phyloP scores from a whole-genome alignment of 768 basidiomycete genomes.

The Xanthoconium stramineum region DNA sequence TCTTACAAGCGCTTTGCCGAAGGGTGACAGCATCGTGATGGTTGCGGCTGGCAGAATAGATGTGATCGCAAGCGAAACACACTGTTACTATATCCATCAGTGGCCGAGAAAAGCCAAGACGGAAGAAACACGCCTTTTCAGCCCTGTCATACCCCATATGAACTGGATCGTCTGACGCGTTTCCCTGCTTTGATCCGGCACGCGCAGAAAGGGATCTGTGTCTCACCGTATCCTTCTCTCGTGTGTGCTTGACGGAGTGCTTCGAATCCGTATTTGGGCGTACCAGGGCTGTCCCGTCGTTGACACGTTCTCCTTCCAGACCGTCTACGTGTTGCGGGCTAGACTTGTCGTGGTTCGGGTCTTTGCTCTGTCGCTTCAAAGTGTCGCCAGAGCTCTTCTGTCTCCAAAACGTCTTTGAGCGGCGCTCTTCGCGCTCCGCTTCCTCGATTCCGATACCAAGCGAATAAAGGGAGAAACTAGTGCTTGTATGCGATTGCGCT shows the following conservation, averaged over 20 bases:
- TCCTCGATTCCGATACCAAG: conserved; percentile 25
- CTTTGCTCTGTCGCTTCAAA: conserved; percentile 9
- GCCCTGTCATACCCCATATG: conserved; percentile 29
- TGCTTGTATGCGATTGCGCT: conserved; percentile 16
- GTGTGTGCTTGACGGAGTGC: not conserved
- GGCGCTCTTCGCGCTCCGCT: conserved; percentile 19
- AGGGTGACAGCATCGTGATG: conserved; percentile 21
- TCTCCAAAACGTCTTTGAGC: conserved; percentile 19
- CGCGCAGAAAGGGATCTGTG: conserved; percentile 23
- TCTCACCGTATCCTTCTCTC: conserved; percentile 28
- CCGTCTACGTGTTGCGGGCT: not conserved
- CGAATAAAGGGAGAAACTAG: conserved; percentile 17
- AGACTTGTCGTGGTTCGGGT: not conserved
- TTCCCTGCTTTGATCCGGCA: conserved; percentile 22
- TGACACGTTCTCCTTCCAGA: not conserved
- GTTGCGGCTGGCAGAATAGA: conserved; percentile 22
- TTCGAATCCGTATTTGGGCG: not conserved
- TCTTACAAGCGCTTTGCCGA: conserved; percentile 20
- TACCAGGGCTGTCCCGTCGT: not conserved
- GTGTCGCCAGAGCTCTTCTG: conserved; percentile 11
- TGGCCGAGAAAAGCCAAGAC: not conserved
- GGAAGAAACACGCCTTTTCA: conserved; percentile 17
- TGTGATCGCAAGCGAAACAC: conserved; percentile 26
- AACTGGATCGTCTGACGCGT: not conserved
- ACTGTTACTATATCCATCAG: conserved; percentile 5